Evolutionary conservation across 1,139 yeast genomes (phyloP).

Genomic region (Candida pseudoviswanathii): DNA sequence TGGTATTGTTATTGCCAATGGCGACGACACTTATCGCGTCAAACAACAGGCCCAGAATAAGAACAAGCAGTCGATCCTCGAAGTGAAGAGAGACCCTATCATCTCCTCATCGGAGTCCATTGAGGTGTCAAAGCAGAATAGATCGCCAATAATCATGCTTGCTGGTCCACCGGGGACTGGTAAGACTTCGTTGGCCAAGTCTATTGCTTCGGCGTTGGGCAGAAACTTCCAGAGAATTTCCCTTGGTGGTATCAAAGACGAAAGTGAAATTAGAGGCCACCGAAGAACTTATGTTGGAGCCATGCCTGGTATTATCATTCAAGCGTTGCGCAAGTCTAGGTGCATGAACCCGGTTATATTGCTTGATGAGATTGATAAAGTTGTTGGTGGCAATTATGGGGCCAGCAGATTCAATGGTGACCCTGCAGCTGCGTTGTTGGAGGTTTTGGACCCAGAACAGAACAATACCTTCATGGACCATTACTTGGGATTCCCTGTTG

Average conservation of each 20-base stretch:
- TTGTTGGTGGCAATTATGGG: slow-evolving; percentile 58
- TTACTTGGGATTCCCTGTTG: slow-evolving; percentile 85
- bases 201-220: slow-evolving; percentile 79
- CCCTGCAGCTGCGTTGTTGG: slow-evolving; percentile 88
- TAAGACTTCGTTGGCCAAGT: slow-evolving; percentile 85
- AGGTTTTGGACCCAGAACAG: slow-evolving; percentile 91
- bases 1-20: slow-evolving; percentile 38
- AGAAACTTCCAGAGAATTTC: slow-evolving; percentile 83
- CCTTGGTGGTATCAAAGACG: slow-evolving; percentile 87
- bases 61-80: slow-evolving; percentile 23
- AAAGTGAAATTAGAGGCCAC: slow-evolving; percentile 90
- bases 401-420: slow-evolving; percentile 70
- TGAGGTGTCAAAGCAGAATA: slow-evolving; percentile 40
- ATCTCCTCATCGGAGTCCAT: slow-evolving; percentile 19
- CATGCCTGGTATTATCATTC: slow-evolving; percentile 85
- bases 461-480: slow-evolving; percentile 80
- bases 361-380: slow-evolving; percentile 87
- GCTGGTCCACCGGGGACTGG: slow-evolving; percentile 98
- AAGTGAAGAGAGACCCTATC: slow-evolving; percentile 7
- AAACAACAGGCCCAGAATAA: slow-evolving; percentile 31
- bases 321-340: slow-evolving; percentile 75
- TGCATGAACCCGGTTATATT: slow-evolving; percentile 88
- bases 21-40: slow-evolving; percentile 35
- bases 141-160: slow-evolving; percentile 75
- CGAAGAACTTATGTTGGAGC: slow-evolving; percentile 93